A percentile compares a stretch with the other conserved stretches of the same genome.
phyloP scores from a whole-genome alignment of 495 filamentous ascomycete genomes.

The Talaromyces liani region DNA sequence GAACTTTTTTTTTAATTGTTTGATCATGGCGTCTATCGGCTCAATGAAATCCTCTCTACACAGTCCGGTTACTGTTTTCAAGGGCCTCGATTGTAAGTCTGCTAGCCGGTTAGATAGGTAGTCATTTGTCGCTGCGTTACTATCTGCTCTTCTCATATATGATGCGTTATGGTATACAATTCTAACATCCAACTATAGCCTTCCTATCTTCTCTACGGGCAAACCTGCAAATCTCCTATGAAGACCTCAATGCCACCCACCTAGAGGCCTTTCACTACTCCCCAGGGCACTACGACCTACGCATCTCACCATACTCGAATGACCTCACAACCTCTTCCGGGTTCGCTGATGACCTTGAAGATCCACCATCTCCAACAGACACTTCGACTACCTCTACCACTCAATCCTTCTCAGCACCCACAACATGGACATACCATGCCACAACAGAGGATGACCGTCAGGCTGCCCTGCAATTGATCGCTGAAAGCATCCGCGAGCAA shows the following conservation, averaged over 20 bases:
- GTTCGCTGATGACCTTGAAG: constrained; percentile 10
- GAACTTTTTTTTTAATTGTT: not conserved
- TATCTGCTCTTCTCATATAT: too few species aligned
- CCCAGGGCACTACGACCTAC: not conserved
- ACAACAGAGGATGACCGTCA: constrained; percentile 27
- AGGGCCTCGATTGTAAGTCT: constrained; percentile 3
- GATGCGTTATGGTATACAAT: not conserved
- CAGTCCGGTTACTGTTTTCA: constrained; percentile 5
- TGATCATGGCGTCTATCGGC: not conserved
- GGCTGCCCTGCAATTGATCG: constrained; percentile 42
- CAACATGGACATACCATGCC: constrained; percentile 15
- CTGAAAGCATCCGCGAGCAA: constrained; percentile 57
- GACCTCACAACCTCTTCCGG: constrained; percentile 12
- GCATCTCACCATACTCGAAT: constrained; percentile 10
- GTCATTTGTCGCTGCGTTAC: not conserved
- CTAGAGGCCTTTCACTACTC: not conserved
- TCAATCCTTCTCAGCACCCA: constrained; percentile 11
- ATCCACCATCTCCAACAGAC: constrained; percentile 16
- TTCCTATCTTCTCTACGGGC: constrained; percentile 21
- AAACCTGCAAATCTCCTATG: constrained; percentile 18
- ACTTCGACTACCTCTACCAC: constrained; percentile 11
- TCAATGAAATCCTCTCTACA: constrained; percentile 4
- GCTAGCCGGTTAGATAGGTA: not conserved
- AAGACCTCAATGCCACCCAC: constrained; percentile 8
- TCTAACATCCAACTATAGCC: constrained; percentile 11